Base-by-base conservation (phyloP, 2,329 filamentous ascomycete genomes). In the Xylaria sp. region DNA sequence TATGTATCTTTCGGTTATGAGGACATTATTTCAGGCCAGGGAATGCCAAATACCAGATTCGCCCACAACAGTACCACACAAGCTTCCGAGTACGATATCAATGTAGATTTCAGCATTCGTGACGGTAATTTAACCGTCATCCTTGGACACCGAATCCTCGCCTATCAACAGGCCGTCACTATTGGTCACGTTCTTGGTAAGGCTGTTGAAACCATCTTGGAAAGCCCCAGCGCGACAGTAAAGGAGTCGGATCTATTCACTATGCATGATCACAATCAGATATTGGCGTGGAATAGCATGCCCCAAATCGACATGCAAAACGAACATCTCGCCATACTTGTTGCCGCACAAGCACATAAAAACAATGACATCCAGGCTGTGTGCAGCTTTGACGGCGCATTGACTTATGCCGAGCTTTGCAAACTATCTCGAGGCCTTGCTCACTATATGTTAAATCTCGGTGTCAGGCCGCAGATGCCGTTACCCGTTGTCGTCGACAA, bases 401-500 rank as follows among this genome's bases (percentile, higher is more conserved):
- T 78, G 13, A 74, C 73, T 2, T 79, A 77, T 56, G 72, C 68
- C 4, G 73, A 77, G 39, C 72, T 79, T 9, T 69, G 73, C 44
- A 69, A 70, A 33, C 55, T 71, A 9, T 69, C 81, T 11, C 69
- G 71, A n/a, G 68, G 72, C 13, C 69, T 78, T 5, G 75, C 76
- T 17, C 73, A 74, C 25, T 72, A 76, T 31, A 68, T 78, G 49
- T 50, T 73, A 5, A 71, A 70, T 25, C 68, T 72, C 39, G 76
- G 76, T 0, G 61, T 78, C 22, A 70, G 73, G 45, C 73, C 72
- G 9, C 73, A 73, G 25, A 74, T 72, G 59, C 80, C 91, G 3
- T 84, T 94, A 1, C 89, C 88, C 5, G 82, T 94, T 5, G 85
- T 90, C 20, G 83, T 93, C 73, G 87, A 92, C 49, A 94, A 92